phyloP scores from a whole-genome alignment of 2,329 filamentous ascomycete genomes.

The Clathrospora elynae region DNA sequence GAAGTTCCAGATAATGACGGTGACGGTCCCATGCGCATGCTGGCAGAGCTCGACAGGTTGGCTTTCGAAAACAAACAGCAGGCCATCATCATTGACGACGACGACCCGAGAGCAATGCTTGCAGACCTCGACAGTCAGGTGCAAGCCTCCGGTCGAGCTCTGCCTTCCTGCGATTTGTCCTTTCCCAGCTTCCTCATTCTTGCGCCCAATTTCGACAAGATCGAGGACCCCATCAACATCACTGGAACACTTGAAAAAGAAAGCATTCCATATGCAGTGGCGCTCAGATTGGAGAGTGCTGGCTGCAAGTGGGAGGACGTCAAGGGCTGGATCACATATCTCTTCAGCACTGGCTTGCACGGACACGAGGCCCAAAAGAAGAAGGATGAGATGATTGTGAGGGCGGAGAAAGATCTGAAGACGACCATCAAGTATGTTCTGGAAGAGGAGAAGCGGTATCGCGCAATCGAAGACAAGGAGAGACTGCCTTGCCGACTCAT shows the following conservation, averaged over 20 bases:
- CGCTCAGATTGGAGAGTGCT: slow-evolving; percentile 20
- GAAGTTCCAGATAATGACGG: background rate
- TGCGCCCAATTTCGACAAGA: background rate
- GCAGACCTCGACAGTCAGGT: background rate
- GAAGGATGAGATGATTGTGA: slow-evolving; percentile 11
- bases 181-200: background rate
- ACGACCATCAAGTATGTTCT: slow-evolving; percentile 13
- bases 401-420: slow-evolving; percentile 15
- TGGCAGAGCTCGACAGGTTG: background rate
- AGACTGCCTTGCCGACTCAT: slow-evolving; percentile 23
- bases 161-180: background rate
- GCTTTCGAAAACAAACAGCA: no score
- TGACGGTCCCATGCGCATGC: background rate
- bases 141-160: background rate
- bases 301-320: slow-evolving; percentile 15
- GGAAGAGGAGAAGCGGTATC: slow-evolving; percentile 16
- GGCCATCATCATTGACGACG: no score
- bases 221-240: background rate
- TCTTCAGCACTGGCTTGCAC: slow-evolving; percentile 16
- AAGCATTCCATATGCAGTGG: slow-evolving; percentile 10
- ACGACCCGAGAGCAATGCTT: slow-evolving; percentile 2
- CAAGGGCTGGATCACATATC: slow-evolving; percentile 17
- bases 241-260: background rate
- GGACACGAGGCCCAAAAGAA: slow-evolving; percentile 14
- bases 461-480: slow-evolving; percentile 13